Percentiles rank a stretch among this genome's conserved stretches.
phyloP scores from a whole-genome alignment of 176 grass and related monocot genomes.

The Bothriochloa decipiens region DNA sequence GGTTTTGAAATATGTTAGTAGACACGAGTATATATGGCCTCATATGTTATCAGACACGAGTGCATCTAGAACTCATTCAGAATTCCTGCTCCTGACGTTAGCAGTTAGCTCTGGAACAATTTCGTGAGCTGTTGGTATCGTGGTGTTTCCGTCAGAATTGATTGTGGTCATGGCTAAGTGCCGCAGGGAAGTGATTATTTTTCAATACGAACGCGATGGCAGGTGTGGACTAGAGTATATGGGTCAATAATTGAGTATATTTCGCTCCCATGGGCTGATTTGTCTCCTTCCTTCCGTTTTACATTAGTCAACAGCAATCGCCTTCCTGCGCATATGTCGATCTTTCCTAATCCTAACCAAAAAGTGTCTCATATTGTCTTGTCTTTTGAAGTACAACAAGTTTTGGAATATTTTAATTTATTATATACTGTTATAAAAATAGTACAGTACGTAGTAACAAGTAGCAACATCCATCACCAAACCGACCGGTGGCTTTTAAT shows the following conservation, averaged over 20 bases:
- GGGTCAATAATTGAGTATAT: accelerated
- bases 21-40: no score
- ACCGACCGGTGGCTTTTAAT: neutral
- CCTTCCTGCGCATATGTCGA: neutral
- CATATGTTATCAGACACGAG: neutral
- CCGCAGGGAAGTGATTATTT: no score
- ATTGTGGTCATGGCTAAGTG: neutral
- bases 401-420: no score
- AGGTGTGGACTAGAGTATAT: no score
- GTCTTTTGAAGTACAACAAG: neutral
- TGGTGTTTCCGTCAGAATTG: neutral
- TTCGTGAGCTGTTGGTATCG: neutral
- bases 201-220: neutral
- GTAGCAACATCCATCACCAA: neutral
- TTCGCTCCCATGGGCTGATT: neutral
- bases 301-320: neutral
- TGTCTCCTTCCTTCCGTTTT: neutral
- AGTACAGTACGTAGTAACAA: no score
- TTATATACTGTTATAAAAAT: no score
- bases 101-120: neutral
- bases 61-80: neutral
- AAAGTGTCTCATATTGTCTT: neutral
- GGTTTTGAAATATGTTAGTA: no score
- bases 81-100: neutral
- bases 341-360: no score